Percentiles rank a stretch among this genome's conserved stretches.
These are phyloP conservation scores for Tylopilus balloui DNA, from an alignment of 768 basidiomycete genomes.

Conservation along the genomic window DNA sequence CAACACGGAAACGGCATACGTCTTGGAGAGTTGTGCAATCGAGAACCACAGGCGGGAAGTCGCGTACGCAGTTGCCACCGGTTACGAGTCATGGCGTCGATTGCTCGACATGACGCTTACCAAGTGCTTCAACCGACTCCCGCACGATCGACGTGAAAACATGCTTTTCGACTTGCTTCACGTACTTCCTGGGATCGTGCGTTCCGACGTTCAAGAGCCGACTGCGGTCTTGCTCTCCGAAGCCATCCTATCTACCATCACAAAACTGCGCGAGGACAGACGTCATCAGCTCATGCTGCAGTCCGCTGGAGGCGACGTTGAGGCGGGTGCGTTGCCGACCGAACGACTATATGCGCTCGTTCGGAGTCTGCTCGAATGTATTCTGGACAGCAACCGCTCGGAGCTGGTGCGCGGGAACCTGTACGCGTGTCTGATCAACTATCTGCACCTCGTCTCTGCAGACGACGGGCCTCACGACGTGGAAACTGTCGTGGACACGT, in stretches of 20 bases:
- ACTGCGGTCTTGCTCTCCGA: conserved; percentile 84
- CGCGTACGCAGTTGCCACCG: conserved; percentile 58
- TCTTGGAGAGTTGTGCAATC: conserved; percentile 77
- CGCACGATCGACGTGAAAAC: conserved; percentile 77
- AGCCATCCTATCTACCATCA: conserved; percentile 73
- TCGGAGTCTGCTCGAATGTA: conserved; percentile 66
- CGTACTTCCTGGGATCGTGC: conserved; percentile 70
- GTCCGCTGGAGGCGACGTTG: conserved; percentile 57
- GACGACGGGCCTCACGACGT: conserved; percentile 14
- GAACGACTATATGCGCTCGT: conserved; percentile 77
- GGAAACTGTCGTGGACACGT: conserved; percentile 16
- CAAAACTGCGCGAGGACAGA: conserved; percentile 83
- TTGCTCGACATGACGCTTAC: conserved; percentile 80
- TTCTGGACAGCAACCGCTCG: conserved; percentile 69
- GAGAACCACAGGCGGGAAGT: conserved; percentile 89
- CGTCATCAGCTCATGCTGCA: conserved; percentile 66
- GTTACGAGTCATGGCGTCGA: conserved; percentile 82
- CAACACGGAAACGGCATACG: conserved; percentile 62
- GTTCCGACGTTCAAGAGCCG: conserved; percentile 59
- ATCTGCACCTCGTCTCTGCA: conserved; percentile 60
- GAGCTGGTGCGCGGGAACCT: conserved; percentile 91
- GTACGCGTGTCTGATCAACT: conserved; percentile 90
- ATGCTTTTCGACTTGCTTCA: conserved; percentile 89
- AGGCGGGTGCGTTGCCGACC: conserved; percentile 66
- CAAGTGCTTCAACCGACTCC: conserved; percentile 81